Evolutionary conservation across 805 yeast genomes (phyloP).

Genomic region (Wickerhamomyces ciferrii): DNA sequence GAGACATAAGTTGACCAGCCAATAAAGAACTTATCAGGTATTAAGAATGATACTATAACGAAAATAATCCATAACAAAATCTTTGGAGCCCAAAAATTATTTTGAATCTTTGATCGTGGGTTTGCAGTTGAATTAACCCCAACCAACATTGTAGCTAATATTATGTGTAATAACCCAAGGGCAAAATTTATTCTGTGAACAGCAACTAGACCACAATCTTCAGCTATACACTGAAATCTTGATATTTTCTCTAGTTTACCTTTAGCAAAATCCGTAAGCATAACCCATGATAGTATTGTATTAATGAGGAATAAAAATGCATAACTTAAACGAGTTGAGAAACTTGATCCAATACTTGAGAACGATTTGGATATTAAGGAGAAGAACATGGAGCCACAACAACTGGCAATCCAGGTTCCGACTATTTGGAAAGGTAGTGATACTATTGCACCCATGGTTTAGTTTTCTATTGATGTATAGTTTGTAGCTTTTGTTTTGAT

Average conservation of each 20-base stretch:
- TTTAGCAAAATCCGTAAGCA: conserved; percentile 75
- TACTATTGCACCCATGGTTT: conserved; percentile 61
- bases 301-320: conserved; percentile 75
- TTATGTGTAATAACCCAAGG: conserved; percentile 70
- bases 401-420: conserved; percentile 63
- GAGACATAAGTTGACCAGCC: conserved; percentile 91
- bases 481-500: too few relatives aligned
- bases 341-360: conserved; percentile 50
- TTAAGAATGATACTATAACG: conserved; percentile 58
- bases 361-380: conserved; percentile 54
- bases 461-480: too few relatives aligned
- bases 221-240: conserved; percentile 71
- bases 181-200: conserved; percentile 93
- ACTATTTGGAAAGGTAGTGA: conserved; percentile 67
- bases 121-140: conserved; percentile 76
- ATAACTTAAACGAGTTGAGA: conserved; percentile 82
- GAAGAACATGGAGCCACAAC: conserved; percentile 77
- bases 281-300: conserved; percentile 88
- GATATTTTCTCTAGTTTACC: conserved; percentile 68
- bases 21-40: conserved; percentile 84
- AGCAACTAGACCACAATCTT: conserved; percentile 87
- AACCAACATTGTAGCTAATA: conserved; percentile 59
- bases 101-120: conserved; percentile 79
- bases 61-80: conserved; percentile 53
- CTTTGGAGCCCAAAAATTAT: conserved; percentile 88